These are phyloP conservation scores for Penicillium brasilianum DNA, from an alignment of 2,329 filamentous ascomycete genomes.

Conservation along the genomic window DNA sequence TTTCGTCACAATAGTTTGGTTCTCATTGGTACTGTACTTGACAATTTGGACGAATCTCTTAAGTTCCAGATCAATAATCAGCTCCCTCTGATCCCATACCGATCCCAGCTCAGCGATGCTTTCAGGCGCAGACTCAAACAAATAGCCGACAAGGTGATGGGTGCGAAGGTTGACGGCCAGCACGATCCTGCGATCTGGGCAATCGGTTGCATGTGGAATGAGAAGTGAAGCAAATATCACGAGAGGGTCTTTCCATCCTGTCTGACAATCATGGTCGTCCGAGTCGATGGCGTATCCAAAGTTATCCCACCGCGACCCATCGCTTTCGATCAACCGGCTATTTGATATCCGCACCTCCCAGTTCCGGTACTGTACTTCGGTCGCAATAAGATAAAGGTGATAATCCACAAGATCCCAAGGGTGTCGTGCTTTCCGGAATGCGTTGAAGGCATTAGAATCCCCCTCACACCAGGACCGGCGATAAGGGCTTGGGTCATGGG, in stretches of 20 bases:
- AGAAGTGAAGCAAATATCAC: conserved; percentile 27
- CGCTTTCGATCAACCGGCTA: conserved; percentile 34
- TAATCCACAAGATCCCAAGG: conserved; percentile 42
- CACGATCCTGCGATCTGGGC: conserved; percentile 33
- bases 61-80: conserved; percentile 30
- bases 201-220: conserved; percentile 23
- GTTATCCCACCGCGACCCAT: conserved; percentile 34
- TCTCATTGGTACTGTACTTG: conserved; percentile 25
- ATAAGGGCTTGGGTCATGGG: neutral
- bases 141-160: conserved; percentile 31
- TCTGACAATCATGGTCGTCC: conserved; percentile 8
- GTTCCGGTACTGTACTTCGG: conserved; percentile 29
- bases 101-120: conserved; percentile 31
- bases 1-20: conserved; percentile 22
- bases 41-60: conserved; percentile 31
- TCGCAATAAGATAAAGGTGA: conserved; percentile 36
- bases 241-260: neutral
- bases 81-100: conserved; percentile 35
- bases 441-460: neutral
- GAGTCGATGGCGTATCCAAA: conserved; percentile 12
- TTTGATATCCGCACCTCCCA: conserved; percentile 23
- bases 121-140: conserved; percentile 33
- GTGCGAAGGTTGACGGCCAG: conserved; percentile 35
- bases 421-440: conserved; percentile 20
- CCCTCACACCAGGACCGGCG: neutral